Base-by-base conservation (phyloP, 805 yeast genomes). In the Ascoidea rubescens region DNA sequence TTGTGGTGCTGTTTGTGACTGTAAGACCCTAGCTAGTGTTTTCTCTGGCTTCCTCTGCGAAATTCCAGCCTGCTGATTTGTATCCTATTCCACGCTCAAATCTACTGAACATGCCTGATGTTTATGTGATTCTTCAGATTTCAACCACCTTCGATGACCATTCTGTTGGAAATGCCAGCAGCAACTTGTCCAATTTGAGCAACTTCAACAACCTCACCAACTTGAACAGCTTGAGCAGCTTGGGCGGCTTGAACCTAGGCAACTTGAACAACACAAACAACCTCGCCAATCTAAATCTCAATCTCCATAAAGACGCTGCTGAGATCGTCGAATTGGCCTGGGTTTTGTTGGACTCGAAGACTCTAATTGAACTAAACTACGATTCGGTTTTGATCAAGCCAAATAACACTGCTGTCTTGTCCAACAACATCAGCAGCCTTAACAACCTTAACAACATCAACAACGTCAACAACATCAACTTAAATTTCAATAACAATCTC, bases 281-380 rank as follows among this genome's bases (percentile, higher is more conserved):
- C 28, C 28, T 21, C 28, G 28, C 28, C 28, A 21, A 21, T 21
- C 28, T 21, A 2, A 21, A 21, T 21, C 28, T 21, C 28, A 21
- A 21, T 21, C 28, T 21, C 28, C 28, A 21, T 3, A 79, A 77
- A 59, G 95, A 86, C 64, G 72, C 84, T 33, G 73, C 83, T 5
- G 88, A 82, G 63, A 70, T 81, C 53, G 73, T 79, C 42, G 85
- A 80, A 61, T 64, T 87, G 14, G 78, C 86, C 4, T 87, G 90
- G 85, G 66, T 74, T 31, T 59, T 80, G 4, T 66, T 86, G n/a
- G 80, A 82, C 61, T 74, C 85, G 17, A 59, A 66, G 5, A 70
- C 78, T 2, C 65, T 82, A 52, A 68, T 70, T 32, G 70, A 68
- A 52, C 61, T 69, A 37, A 64, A 68, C 52, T 61, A 64, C 14